Percentiles rank a stretch among this genome's conserved stretches.
These are phyloP conservation scores for Thraustochytrium sp. DNA, from an alignment of 352 stramenopile species.

Conservation along the genomic window DNA sequence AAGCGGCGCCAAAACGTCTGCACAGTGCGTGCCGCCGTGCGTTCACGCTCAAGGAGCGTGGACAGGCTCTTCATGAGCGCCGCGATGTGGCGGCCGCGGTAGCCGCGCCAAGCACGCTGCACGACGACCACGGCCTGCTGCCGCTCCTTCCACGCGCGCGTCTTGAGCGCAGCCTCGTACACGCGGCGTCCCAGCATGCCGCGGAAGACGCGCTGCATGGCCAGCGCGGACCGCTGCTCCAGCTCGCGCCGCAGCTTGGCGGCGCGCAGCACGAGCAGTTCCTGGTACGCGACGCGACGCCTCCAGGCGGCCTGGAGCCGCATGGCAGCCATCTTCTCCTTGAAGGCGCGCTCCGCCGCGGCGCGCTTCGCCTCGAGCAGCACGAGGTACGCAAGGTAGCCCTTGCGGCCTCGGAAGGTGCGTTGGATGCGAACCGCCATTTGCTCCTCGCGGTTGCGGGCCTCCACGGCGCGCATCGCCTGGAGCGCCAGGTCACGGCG, in stretches of 20 bases:
- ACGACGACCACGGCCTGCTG: slow-evolving; percentile 60
- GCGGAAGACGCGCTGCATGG: slow-evolving; percentile 47
- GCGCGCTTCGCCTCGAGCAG: slow-evolving; percentile 4
- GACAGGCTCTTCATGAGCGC: slow-evolving; percentile 47
- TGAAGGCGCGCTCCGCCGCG: background rate
- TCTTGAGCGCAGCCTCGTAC: background rate
- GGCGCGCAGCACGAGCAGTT: background rate
- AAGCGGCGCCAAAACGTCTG: slow-evolving; percentile 47
- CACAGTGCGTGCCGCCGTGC: slow-evolving; percentile 45
- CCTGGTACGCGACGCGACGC: background rate
- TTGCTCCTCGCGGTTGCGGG: slow-evolving; percentile 44
- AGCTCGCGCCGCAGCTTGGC: background rate
- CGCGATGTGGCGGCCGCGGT: slow-evolving; percentile 44
- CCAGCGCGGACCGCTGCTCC: background rate
- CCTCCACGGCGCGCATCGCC: slow-evolving; percentile 22
- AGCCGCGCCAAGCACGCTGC: slow-evolving; percentile 63
- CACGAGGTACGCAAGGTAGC: slow-evolving; percentile 44
- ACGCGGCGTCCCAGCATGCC: slow-evolving; percentile 39
- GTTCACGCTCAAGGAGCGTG: slow-evolving; percentile 44
- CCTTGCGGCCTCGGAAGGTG: slow-evolving; percentile 50
- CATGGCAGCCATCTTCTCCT: slow-evolving; percentile 45
- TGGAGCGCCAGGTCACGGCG: slow-evolving; percentile 43
- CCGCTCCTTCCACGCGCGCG: slow-evolving; percentile 47
- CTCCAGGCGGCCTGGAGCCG: background rate
- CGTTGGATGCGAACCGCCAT: slow-evolving; percentile 51